Evolutionary conservation across 441 rosid genomes (phyloP).

Genomic region (Gossypium aridum): DNA sequence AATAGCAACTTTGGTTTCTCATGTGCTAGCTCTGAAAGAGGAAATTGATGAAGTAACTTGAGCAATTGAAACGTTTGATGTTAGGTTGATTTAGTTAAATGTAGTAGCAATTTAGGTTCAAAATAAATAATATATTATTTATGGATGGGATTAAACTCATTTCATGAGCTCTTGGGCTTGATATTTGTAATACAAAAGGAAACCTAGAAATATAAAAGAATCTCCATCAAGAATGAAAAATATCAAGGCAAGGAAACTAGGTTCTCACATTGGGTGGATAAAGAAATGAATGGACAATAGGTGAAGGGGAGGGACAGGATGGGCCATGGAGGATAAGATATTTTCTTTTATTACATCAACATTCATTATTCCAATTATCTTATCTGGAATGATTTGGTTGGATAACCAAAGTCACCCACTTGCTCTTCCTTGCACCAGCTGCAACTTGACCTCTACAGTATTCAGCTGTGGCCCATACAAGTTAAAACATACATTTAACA

Average conservation of each 20-base stretch:
- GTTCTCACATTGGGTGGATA: not conserved
- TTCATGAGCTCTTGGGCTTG: too few species aligned
- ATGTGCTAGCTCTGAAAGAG: too few species aligned
- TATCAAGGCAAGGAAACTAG: not conserved
- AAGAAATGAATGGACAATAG: not conserved
- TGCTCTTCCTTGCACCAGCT: not conserved
- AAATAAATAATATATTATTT: too few species aligned
- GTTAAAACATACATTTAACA: too few species aligned
- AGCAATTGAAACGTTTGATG: too few species aligned
- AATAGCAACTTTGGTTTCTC: too few species aligned
- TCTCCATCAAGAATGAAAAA: not conserved
- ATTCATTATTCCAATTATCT: not conserved
- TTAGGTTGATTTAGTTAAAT: too few species aligned
- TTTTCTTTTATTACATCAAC: not conserved
- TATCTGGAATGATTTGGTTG: not conserved
- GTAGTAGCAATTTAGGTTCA: too few species aligned
- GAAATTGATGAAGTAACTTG: too few species aligned
- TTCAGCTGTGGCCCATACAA: not conserved
- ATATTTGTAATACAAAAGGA: too few species aligned
- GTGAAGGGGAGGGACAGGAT: not conserved
- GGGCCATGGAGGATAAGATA: not conserved
- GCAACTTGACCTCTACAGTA: not conserved
- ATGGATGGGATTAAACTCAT: too few species aligned
- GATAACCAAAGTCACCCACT: not conserved
- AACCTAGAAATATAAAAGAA: too few species aligned